Conservation (phyloP, 352 stramenopile genomes). For the Globisporangium nagaii region DNA sequence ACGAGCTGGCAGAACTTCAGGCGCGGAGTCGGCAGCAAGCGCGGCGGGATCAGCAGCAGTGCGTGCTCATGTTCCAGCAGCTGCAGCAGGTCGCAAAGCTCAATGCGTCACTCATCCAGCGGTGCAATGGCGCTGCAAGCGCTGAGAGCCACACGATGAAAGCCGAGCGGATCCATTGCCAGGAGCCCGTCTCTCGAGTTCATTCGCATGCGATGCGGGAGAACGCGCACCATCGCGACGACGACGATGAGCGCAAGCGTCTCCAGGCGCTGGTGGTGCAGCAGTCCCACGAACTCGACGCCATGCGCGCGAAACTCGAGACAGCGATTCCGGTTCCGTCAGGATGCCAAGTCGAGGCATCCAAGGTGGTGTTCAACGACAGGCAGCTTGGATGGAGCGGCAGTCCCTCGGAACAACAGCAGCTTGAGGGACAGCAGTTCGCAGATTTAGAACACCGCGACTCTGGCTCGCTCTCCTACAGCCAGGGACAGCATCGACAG, state of each 20-base stretch:
- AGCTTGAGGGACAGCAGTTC: too few relatives aligned
- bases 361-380: slow-evolving; percentile 11
- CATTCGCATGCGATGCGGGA: background rate
- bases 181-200: too few relatives aligned
- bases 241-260: slow-evolving; percentile 8
- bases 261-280: slow-evolving; percentile 34
- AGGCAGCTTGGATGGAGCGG: too few relatives aligned
- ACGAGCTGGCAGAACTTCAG: slow-evolving; percentile 15
- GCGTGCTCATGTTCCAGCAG: slow-evolving; percentile 34
- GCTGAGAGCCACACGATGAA: too few relatives aligned
- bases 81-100: slow-evolving; percentile 38
- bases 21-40: slow-evolving; percentile 18
- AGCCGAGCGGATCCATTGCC: too few relatives aligned
- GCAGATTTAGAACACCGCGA: background rate
- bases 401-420: too few relatives aligned
- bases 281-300: slow-evolving; percentile 30
- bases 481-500: background rate
- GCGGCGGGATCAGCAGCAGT: slow-evolving; percentile 26
- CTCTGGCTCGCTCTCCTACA: background rate
- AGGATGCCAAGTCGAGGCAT: slow-evolving; percentile 1
- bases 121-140: background rate
- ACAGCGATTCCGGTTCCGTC: slow-evolving; percentile 8
- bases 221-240: background rate
- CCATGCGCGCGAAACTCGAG: slow-evolving; percentile 13
- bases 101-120: slow-evolving; percentile 17